Conservation (phyloP, 371 early-diverging fungal genomes). For the Umbelopsis sp. region DNA sequence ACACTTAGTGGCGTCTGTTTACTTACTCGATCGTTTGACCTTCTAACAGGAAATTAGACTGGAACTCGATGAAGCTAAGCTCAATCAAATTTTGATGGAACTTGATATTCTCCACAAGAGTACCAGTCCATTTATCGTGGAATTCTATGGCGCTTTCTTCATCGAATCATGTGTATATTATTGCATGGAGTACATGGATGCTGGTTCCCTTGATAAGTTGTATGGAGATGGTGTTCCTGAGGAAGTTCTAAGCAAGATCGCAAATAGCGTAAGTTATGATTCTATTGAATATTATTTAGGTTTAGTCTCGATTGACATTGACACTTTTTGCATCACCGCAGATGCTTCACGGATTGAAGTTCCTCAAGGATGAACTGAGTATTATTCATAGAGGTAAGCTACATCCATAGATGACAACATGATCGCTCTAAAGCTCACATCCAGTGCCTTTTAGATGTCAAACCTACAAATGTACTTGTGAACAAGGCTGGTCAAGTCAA, state of each 20-base stretch:
- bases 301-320: background rate
- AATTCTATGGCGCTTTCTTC: conserved; percentile 98
- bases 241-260: conserved; percentile 78
- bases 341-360: conserved; percentile 88
- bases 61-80: conserved; percentile 84
- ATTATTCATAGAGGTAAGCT: conserved; percentile 85
- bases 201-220: conserved; percentile 87
- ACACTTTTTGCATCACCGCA: conserved; percentile 28
- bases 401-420: background rate
- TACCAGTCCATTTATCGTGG: conserved; percentile 87
- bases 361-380: conserved; percentile 85
- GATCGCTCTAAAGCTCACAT: background rate
- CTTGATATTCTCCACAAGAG: conserved; percentile 88
- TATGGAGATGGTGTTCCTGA: conserved; percentile 85
- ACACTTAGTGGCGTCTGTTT: background rate
- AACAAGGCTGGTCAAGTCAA: conserved; percentile 89
- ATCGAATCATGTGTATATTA: conserved; percentile 94
- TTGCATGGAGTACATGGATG: conserved; percentile 96
- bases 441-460: conserved; percentile 68
- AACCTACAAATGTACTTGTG: conserved; percentile 93
- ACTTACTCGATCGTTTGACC: conserved; percentile 27
- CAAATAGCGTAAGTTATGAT: conserved; percentile 62
- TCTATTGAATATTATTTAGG: background rate
- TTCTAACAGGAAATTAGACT: conserved; percentile 83
- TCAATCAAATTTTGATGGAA: conserved; percentile 93